Conservation (phyloP, 2,329 filamentous ascomycete genomes). For the Fusarium sp. region DNA sequence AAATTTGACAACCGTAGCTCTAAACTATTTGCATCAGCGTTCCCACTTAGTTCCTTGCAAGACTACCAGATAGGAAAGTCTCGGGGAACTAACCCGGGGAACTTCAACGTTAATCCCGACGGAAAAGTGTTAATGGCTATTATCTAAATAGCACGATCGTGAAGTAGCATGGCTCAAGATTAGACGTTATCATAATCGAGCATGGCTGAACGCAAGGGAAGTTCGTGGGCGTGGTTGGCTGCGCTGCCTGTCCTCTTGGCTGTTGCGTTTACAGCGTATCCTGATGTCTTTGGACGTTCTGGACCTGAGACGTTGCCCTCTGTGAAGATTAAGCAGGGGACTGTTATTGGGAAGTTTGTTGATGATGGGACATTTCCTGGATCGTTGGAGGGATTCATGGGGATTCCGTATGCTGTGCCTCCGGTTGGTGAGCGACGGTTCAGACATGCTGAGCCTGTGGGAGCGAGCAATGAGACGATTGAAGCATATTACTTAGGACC, state of each 20-base stretch:
- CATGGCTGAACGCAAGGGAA: slow-evolving; percentile 25
- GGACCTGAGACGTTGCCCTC: slow-evolving; percentile 15
- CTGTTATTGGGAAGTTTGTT: slow-evolving; percentile 45
- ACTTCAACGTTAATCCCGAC: neutral
- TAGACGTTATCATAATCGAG: neutral
- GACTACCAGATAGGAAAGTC: slow-evolving; percentile 17
- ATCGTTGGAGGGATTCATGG: slow-evolving; percentile 54
- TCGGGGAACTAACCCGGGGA: slow-evolving; percentile 26
- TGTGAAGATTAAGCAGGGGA: slow-evolving; percentile 45
- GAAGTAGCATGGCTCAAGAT: neutral
- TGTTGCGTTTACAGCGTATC: slow-evolving; percentile 21
- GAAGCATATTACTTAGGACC: slow-evolving; percentile 41
- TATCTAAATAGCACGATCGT: slow-evolving; percentile 24
- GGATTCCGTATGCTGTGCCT: slow-evolving; percentile 58
- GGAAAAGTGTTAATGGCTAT: neutral
- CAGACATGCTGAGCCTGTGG: slow-evolving; percentile 45
- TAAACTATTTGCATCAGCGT: slow-evolving; percentile 2
- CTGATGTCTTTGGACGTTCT: slow-evolving; percentile 1
- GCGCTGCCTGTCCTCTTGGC: slow-evolving; percentile 29
- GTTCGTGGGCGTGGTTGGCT: slow-evolving; percentile 25
- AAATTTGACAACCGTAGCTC: slow-evolving; percentile 35
- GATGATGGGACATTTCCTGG: slow-evolving; percentile 43
- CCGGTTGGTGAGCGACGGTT: slow-evolving; percentile 56
- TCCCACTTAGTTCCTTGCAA: neutral
- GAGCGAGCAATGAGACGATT: slow-evolving; percentile 37